Evolutionary conservation across 1,139 yeast genomes (phyloP), one percentile per base, ranked within the genome.

Genomic region (Sugiyamaella castrensis): DNA sequence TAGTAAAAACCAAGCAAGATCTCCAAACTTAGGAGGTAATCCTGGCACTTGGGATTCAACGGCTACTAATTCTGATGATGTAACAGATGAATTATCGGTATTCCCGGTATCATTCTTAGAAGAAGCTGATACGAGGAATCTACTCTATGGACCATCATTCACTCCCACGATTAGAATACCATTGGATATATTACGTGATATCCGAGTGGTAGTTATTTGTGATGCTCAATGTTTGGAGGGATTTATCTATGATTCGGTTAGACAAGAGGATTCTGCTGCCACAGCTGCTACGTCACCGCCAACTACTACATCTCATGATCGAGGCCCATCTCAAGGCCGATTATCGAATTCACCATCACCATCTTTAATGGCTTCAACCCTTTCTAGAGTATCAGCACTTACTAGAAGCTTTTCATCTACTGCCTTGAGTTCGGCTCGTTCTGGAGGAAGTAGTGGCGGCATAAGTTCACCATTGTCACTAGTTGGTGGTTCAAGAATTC

Each of bases 41-140:
- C 3, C 24, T 19, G 24, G 24, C 5, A 19, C 24, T 19, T 19
- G 24, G 24, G 5, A 19, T 19, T 19, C 24, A 19, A 19, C 5
- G 24, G 3, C 24, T 19, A 19, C 5, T 19, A 19, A 19, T 19
- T 19, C 24, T 19, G 24, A 19, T 19, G 24, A 19, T 19, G 24
- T 19, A 5, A 5, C 24, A 19, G 24, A 19, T 19, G 24, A 19
- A 19, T 19, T 5, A 19, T 19, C 31, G 16, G 27, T 42, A 10
- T 46, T 49, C 38, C 62, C 61, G 8, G 51, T 57, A 9, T 60
- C 65, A 26, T 53, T 59, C 26, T 50, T 60, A 16, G 66, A 62
- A 40, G 67, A 63, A 40, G 55, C 59, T 8, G 63, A 61, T 40
- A 61, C 65, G 10, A 52, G 63, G 10, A 57, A 52, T 26, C 53